Evolutionary conservation across 2,329 filamentous ascomycete species (phyloP), one percentile per base, ranked within the genome.

Genomic region (Dactylellina drechsleri): DNA sequence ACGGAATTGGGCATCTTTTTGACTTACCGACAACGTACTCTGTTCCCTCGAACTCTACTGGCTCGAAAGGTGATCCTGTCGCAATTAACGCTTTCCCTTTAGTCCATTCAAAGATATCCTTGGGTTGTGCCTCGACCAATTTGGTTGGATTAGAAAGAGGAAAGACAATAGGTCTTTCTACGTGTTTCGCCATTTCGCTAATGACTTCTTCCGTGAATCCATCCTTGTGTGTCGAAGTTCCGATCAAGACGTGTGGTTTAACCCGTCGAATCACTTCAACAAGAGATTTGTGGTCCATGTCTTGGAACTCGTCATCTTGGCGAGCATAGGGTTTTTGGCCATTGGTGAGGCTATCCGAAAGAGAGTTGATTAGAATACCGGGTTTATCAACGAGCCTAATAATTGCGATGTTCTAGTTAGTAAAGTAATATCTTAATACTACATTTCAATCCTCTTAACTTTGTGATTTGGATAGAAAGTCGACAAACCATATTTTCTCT

Each of bases 121-220:
- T 83, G 0, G 93, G 93, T 6, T 89, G 86, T 0, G 92, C 93
- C 82, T 96, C 93, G 80, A 96, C 92, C 0, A 96, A 86, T 1
- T 87, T 85, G 0, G 92, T 97, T 0, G 93, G 93, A 81, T 96
- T 96, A 1, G 91, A 94, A 0, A 96, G 86, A 0, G 93, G 93
- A 74, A 96, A 88, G 70, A 92, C 85, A 64, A 92, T 88, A n/a
- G 92, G 92, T 0, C 90, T 86, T 0, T 90, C 85, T 1, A 90
- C 87, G 78, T 93, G 87, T 41, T 86, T 84, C 1, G 90, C 88
- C 92, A 96, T 96, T 78, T 91, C 91, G 53, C 85, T 84, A 10
- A 96, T 85, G 28, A 92, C 83, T 1, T 91, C 86, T 78, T 93
- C 84, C 0, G 90, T 94, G 82, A 96, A 96, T 0, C 91, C 84